phyloP scores from a whole-genome alignment of 345 rosid genomes.

The Melaleuca alternifolia region DNA sequence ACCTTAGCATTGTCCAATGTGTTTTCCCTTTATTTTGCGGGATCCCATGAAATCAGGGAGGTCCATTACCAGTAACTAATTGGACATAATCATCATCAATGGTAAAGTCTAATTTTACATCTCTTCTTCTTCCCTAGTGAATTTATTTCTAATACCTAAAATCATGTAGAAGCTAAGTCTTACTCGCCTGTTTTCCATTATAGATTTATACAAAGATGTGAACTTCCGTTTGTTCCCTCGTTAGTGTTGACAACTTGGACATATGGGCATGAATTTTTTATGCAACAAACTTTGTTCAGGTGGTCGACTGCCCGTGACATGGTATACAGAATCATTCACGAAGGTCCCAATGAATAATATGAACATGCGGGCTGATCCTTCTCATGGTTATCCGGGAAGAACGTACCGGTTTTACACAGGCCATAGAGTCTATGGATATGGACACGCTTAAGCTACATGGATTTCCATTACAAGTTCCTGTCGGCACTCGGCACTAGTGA shows the following conservation, averaged over 20 bases:
- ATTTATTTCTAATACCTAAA: background rate
- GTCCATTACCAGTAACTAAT: background rate
- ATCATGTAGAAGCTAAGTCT: background rate
- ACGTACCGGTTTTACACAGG: constrained; percentile 82
- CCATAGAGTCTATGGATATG: constrained; percentile 49
- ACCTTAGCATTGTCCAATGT: background rate
- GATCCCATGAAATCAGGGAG: background rate
- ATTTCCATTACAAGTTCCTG: constrained; percentile 41
- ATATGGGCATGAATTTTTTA: background rate
- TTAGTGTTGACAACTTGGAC: background rate
- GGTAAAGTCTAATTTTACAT: background rate
- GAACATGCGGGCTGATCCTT: constrained; percentile 73
- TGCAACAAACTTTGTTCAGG: constrained; percentile 25
- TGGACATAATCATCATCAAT: background rate
- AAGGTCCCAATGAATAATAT: constrained; percentile 69
- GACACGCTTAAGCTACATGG: constrained; percentile 69
- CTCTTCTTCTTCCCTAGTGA: background rate
- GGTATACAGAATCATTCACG: constrained; percentile 83
- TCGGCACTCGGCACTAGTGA: constrained; percentile 56
- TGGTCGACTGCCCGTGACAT: constrained; percentile 84
- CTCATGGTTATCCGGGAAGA: constrained; percentile 79
- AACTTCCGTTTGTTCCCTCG: background rate
- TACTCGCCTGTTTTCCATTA: background rate
- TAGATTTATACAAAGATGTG: background rate
- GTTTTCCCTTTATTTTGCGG: background rate